Evolutionary conservation across 2,329 filamentous ascomycete species (phyloP).

Genomic region (Pleoardoris graminearum): DNA sequence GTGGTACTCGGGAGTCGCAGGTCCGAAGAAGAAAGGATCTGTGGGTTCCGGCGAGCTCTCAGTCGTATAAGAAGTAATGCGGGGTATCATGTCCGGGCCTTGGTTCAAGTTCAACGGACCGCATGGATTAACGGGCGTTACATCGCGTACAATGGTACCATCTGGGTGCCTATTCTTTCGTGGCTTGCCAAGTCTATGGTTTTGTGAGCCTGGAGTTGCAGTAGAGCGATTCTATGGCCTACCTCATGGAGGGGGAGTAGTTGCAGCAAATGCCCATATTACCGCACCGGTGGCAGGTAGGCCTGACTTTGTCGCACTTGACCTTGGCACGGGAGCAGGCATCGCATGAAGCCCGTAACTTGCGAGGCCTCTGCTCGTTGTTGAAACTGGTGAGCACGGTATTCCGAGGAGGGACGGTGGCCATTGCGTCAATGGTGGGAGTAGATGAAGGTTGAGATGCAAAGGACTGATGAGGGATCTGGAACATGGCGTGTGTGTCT

Average conservation of each 20-base stretch:
- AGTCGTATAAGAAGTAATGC: constrained; percentile 31
- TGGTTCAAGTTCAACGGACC: constrained; percentile 27
- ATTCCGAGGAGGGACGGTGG: constrained; percentile 20
- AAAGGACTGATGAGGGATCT: constrained; percentile 31
- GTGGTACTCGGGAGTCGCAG: constrained; percentile 41
- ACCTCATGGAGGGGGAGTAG: constrained; percentile 47
- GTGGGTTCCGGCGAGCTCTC: constrained; percentile 44
- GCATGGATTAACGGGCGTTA: constrained; percentile 39
- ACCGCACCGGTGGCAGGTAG: constrained; percentile 42
- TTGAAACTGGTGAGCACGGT: constrained; percentile 26
- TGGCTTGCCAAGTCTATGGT: constrained; percentile 39
- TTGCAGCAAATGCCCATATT: constrained; percentile 47
- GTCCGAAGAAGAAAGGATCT: constrained; percentile 41
- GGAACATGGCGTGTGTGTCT: constrained; percentile 32
- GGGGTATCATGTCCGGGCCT: constrained; percentile 36
- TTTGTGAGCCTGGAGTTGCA: constrained; percentile 19
- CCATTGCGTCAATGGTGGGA: constrained; percentile 31
- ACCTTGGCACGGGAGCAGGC: constrained; percentile 46
- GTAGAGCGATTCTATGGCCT: constrained; percentile 9
- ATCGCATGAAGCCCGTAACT: constrained; percentile 45
- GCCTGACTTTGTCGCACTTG: constrained; percentile 44
- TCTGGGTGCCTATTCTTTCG: constrained; percentile 44
- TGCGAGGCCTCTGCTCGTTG: constrained; percentile 38
- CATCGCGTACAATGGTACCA: constrained; percentile 39
- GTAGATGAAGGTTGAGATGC: constrained; percentile 27